phyloP scores from a whole-genome alignment of 306 rosid genomes.

The Hippophae rhamnoides region DNA sequence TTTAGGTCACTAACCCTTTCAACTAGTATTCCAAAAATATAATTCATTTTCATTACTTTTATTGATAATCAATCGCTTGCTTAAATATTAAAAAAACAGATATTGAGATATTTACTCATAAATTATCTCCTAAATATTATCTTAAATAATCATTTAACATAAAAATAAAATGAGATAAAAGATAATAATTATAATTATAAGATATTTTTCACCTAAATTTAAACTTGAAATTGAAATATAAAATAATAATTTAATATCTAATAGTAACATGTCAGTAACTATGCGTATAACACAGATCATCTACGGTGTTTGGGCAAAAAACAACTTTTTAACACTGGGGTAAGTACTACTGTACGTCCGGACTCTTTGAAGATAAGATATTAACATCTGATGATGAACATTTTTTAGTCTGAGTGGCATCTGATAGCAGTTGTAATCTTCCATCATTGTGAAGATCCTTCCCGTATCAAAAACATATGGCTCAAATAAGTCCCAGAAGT shows the following conservation, averaged over 20 bases:
- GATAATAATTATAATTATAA: neutral
- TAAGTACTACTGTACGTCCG: slow-evolving; percentile 12
- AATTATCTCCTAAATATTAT: too few relatives aligned
- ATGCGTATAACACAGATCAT: slow-evolving; percentile 10
- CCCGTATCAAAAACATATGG: slow-evolving; percentile 22
- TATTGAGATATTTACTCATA: too few relatives aligned
- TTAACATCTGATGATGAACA: slow-evolving; percentile 26
- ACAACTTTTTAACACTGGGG: slow-evolving; percentile 13
- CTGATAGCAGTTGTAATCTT: slow-evolving; percentile 29
- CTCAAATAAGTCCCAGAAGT: slow-evolving; percentile 7
- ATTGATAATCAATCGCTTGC: too few relatives aligned
- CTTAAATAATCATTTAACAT: too few relatives aligned
- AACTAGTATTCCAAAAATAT: too few relatives aligned
- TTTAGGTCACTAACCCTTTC: too few relatives aligned
- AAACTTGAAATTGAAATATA: too few relatives aligned
- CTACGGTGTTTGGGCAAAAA: slow-evolving; percentile 18
- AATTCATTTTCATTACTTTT: too few relatives aligned
- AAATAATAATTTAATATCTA: neutral
- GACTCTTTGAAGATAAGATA: slow-evolving; percentile 22
- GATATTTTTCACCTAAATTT: too few relatives aligned
- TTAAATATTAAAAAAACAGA: too few relatives aligned
- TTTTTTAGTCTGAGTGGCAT: slow-evolving; percentile 31
- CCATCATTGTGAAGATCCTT: slow-evolving; percentile 26
- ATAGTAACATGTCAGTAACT: slow-evolving; percentile 18
- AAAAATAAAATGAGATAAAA: neutral